Conservation (phyloP, 1,139 yeast species). For the Hemisphaericaspora subhashii region DNA sequence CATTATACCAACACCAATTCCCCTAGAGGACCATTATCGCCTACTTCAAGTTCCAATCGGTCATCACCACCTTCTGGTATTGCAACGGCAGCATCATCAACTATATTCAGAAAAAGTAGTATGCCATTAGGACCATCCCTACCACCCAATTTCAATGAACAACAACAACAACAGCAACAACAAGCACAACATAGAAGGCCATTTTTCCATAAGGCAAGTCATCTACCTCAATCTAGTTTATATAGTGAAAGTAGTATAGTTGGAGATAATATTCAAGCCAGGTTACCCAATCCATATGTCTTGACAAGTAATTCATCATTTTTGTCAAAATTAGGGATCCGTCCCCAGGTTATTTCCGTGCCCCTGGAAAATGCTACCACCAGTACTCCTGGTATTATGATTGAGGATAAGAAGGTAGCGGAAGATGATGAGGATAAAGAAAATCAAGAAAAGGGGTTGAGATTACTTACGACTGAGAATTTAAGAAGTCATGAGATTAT, state of each 20-base stretch:
- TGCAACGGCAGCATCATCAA: too few relatives aligned
- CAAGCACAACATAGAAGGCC: not conserved
- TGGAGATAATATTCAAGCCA: constrained; percentile 22
- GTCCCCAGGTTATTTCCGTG: constrained; percentile 42
- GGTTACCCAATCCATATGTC: constrained; percentile 29
- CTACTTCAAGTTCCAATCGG: not conserved
- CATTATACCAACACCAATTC: constrained; percentile 28
- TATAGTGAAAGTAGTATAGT: constrained; percentile 37
- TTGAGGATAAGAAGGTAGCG: constrained; percentile 5
- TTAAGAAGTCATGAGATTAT: constrained; percentile 3
- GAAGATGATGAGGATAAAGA: not conserved
- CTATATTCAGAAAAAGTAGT: not conserved
- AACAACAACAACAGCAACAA: constrained; percentile 1
- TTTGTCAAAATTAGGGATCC: constrained; percentile 41
- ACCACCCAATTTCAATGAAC: not conserved
- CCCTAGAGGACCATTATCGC: constrained; percentile 1
- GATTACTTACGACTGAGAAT: constrained; percentile 12
- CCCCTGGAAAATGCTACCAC: constrained; percentile 8
- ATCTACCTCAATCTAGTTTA: constrained; percentile 35
- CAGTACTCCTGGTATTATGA: too few relatives aligned
- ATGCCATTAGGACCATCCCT: not conserved
- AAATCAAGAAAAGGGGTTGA: not conserved
- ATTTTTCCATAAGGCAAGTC: constrained; percentile 25
- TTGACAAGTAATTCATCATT: constrained; percentile 28
- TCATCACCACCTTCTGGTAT: constrained; percentile 1